phyloP scores from a whole-genome alignment of 306 rosid species.

The Parietaria judaica region DNA sequence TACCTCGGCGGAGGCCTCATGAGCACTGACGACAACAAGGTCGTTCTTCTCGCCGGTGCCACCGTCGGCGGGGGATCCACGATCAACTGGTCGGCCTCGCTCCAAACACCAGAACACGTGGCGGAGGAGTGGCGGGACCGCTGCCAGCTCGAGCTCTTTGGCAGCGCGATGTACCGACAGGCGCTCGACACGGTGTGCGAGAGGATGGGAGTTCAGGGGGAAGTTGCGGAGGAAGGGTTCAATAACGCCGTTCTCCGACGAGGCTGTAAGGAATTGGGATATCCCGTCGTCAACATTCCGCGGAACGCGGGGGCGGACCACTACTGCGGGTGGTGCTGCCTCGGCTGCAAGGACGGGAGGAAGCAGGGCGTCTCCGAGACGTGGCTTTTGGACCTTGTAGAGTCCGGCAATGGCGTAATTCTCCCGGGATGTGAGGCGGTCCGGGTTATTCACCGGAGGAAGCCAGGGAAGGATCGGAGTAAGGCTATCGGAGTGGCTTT shows the following conservation, averaged over 20 bases:
- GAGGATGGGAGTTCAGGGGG: conserved; percentile 66
- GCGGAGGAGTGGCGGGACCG: conserved; percentile 53
- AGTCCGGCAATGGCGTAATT: conserved; percentile 66
- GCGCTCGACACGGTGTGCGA: conserved; percentile 59
- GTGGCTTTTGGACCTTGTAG: conserved; percentile 73
- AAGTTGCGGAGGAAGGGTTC: conserved; percentile 58
- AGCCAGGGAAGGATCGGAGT: conserved; percentile 32
- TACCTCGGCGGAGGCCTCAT: conserved; percentile 48
- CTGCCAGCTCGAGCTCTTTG: conserved; percentile 44
- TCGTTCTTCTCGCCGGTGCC: conserved; percentile 55
- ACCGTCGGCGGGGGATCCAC: conserved; percentile 89
- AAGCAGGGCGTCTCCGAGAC: conserved; percentile 76
- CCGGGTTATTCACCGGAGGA: conserved; percentile 36
- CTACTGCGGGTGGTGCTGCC: conserved; percentile 81
- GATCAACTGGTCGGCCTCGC: conserved; percentile 62
- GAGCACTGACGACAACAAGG: conserved; percentile 51
- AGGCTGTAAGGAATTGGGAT: conserved; percentile 77
- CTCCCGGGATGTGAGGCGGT: conserved; percentile 56
- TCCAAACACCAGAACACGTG: conserved; percentile 57
- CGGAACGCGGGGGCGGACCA: conserved; percentile 61
- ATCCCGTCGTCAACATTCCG: conserved; percentile 48
- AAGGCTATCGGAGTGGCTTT: conserved; percentile 49
- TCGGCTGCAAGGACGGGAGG: conserved; percentile 72
- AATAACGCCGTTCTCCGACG: conserved; percentile 58
- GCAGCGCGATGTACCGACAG: conserved; percentile 48